Conservation (phyloP, 345 rosid species). For the Combretum micranthum region DNA sequence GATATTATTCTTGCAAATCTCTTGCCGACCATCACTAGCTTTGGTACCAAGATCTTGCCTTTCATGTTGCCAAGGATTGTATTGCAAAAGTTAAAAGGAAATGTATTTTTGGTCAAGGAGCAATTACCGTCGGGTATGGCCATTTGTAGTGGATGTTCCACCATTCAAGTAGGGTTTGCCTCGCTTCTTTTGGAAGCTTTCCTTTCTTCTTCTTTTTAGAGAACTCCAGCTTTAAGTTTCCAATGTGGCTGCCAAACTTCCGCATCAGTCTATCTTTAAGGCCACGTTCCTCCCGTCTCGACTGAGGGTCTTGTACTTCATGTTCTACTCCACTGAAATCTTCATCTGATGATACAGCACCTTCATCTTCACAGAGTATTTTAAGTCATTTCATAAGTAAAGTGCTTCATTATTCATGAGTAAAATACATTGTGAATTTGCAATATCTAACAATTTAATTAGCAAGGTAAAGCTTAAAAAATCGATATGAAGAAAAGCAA, state of each 20-base stretch:
- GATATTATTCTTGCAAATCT: too few species aligned
- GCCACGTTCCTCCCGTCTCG: slow-evolving; percentile 2
- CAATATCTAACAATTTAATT: too few species aligned
- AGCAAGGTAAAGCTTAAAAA: too few species aligned
- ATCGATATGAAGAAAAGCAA: too few species aligned
- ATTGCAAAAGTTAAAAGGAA: too few species aligned
- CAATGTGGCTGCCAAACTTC: slow-evolving; percentile 15
- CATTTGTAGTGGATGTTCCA: slow-evolving; percentile 19
- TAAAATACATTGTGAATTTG: not conserved
- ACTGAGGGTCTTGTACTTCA: slow-evolving; percentile 10
- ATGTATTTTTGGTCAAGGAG: not conserved
- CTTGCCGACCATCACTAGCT: too few species aligned
- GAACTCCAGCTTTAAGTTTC: slow-evolving; percentile 15
- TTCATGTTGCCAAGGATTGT: too few species aligned
- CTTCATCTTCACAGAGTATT: slow-evolving; percentile 10
- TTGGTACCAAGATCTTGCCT: too few species aligned
- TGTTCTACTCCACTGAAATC: slow-evolving; percentile 14
- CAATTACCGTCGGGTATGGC: slow-evolving; percentile 21
- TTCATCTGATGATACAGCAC: slow-evolving; percentile 16
- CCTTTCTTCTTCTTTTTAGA: slow-evolving; percentile 23
- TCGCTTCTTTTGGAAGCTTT: slow-evolving; percentile 20
- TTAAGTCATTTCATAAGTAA: not conserved
- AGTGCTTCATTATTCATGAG: not conserved
- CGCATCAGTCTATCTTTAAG: slow-evolving; percentile 18
- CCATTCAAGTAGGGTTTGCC: slow-evolving; percentile 19